Evolutionary conservation across 495 filamentous ascomycete genomes (phyloP), one percentile per base, ranked within the genome.

Genomic region (Penicillium tannophilum): DNA sequence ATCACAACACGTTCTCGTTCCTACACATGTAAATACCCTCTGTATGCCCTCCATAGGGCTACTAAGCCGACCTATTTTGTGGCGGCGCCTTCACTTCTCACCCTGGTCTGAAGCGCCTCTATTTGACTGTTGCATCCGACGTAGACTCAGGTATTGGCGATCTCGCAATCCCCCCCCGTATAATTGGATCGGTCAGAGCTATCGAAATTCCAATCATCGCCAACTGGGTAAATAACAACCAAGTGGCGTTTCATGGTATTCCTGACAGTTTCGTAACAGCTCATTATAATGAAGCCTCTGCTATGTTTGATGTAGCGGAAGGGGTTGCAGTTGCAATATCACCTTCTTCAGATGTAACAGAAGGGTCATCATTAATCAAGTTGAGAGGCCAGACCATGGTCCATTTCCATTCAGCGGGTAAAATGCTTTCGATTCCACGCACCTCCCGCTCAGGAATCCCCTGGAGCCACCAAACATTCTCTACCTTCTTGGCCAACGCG

Each of bases 401-500:
- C 28, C 63, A 69, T 35, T 69, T 64, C 78, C 76, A 80, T 41
- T 71, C 61, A 7, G 55, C 30, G 2, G 70, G 68, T 26, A 80
- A 46, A n/a, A 63, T 63, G 14, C 60, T 60, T n/a, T 70, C 54
- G 41, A 80, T 76, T 3, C 67, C 73, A 26, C 62, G 56, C 5
- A 78, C 65, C 52, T 80, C 77, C 58, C 68, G 50, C 54, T 68
- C 69, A 9, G 75, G 75, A 31, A 73, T 74, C 10, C 71, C 64
- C 3, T 60, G 70, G 52, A 77, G 57, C 76, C 75, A 80, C 76
- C 78, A 80, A 2, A 72, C 47, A 55, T 70, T 52, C 3, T 69
- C 60, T 23, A 71, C 61, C 19, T 47, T 63, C 12, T 62, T 63
- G 12, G 69, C 55, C 24, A 75, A 52, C 0, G 73, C 71, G 60